phyloP scores from a whole-genome alignment of 2,329 filamentous ascomycete genomes.

The Ilyonectria destructans region DNA sequence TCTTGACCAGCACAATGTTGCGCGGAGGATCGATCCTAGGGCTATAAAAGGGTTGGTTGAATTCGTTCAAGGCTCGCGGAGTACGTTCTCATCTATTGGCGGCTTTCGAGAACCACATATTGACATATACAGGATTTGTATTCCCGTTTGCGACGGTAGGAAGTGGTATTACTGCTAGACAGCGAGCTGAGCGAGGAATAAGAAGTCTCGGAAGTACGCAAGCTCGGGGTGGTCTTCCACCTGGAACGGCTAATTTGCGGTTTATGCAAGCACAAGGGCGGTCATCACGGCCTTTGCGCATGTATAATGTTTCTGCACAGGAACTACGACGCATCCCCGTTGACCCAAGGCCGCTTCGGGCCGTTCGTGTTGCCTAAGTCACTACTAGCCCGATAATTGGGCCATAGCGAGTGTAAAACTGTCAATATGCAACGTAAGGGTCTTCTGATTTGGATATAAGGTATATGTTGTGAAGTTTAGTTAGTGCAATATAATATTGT shows the following conservation, averaged over 20 bases:
- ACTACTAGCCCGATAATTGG: background rate
- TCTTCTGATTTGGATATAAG: no score
- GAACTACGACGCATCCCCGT: slow-evolving; percentile 11
- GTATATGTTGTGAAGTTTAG: no score
- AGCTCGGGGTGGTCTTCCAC: background rate
- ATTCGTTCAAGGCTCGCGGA: background rate
- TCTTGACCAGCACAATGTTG: slow-evolving; percentile 6
- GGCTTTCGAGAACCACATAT: background rate
- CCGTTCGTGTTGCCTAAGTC: slow-evolving; percentile 6
- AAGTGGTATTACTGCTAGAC: background rate
- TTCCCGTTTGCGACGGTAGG: slow-evolving; percentile 10
- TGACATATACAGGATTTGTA: background rate
- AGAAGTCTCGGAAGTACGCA: slow-evolving; percentile 5
- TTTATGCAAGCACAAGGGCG: slow-evolving; percentile 15
- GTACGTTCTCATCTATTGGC: slow-evolving; percentile 7
- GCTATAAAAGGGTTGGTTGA: slow-evolving; percentile 15
- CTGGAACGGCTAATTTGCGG: background rate
- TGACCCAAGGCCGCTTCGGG: slow-evolving; percentile 15
- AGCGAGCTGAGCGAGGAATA: background rate
- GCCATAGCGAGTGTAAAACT: no score
- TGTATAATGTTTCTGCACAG: slow-evolving; percentile 13
- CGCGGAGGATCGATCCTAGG: background rate
- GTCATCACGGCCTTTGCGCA: background rate
- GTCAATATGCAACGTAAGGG: no score
- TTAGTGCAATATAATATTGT: no score